Evolutionary conservation across 2,329 filamentous ascomycete species (phyloP).

Genomic region (Microcyclospora pomicola): DNA sequence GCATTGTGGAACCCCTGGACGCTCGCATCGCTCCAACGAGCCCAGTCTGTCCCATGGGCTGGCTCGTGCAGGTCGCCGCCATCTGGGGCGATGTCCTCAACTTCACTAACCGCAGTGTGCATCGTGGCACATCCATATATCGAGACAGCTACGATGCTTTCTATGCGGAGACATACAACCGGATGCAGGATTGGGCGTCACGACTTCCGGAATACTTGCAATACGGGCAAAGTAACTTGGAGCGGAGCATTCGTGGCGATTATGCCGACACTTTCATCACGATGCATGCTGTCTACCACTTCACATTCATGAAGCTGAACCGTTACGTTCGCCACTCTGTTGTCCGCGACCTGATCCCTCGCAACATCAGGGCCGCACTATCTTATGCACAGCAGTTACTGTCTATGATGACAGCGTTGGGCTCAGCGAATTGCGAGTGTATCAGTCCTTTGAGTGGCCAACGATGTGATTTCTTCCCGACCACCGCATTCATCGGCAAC

Average conservation of each 20-base stretch:
- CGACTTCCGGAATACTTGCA: constrained; percentile 42
- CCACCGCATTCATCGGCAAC: constrained; percentile 44
- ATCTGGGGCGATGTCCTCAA: constrained; percentile 53
- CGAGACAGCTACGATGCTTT: constrained; percentile 36
- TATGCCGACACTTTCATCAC: constrained; percentile 47
- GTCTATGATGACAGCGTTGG: constrained; percentile 19
- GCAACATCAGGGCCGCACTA: constrained; percentile 36
- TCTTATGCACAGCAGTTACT: constrained; percentile 42
- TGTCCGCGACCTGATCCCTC: constrained; percentile 29
- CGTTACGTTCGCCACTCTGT: constrained; percentile 40
- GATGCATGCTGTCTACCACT: constrained; percentile 54
- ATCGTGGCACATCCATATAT: constrained; percentile 31
- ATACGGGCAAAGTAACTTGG: constrained; percentile 44
- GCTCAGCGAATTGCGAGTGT: constrained; percentile 10
- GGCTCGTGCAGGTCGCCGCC: constrained; percentile 47
- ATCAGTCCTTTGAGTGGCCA: constrained; percentile 6
- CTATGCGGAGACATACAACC: constrained; percentile 37
- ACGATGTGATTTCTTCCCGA: constrained; percentile 33
- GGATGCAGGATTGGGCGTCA: constrained; percentile 44
- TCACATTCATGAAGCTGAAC: constrained; percentile 50
- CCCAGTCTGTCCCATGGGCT: constrained; percentile 40
- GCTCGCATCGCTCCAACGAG: constrained; percentile 25
- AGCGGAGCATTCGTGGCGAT: constrained; percentile 38
- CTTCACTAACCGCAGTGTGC: constrained; percentile 41
- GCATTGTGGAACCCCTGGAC: constrained; percentile 28